Conservation (phyloP, 169 alveolate genomes). For the Cardiosporidium cionae region DNA sequence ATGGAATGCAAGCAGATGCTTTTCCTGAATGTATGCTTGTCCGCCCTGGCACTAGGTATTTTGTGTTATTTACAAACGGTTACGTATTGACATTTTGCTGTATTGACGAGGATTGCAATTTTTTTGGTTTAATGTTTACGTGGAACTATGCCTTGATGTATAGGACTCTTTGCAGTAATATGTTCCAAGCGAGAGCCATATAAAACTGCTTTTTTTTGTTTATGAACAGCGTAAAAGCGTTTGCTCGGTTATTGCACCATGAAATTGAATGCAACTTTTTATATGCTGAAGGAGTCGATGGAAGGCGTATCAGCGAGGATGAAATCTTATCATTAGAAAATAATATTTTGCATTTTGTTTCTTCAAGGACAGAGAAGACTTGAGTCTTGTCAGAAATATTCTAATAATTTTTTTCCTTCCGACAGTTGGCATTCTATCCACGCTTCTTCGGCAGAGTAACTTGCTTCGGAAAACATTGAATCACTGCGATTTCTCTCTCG, state of each 20-base stretch:
- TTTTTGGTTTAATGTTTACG: not conserved
- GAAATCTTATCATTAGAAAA: conserved; percentile 40
- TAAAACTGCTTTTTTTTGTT: not conserved
- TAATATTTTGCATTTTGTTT: conserved; percentile 36
- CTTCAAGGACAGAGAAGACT: conserved; percentile 1
- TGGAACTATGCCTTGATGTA: not conserved
- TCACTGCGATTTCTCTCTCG: no score
- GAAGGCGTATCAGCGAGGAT: conserved; percentile 47
- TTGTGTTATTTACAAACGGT: not conserved
- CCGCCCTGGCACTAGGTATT: conserved; percentile 37
- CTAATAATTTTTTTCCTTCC: no score
- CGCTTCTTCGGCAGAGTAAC: no score
- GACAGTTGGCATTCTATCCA: no score
- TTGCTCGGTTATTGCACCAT: conserved; percentile 35
- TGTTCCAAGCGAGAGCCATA: not conserved
- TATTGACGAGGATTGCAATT: no score
- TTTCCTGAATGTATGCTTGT: conserved; percentile 57
- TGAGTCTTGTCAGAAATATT: no score
- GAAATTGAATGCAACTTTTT: conserved; percentile 38
- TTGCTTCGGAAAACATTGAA: no score
- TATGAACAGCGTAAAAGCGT: conserved; percentile 31
- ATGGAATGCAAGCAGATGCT: conserved; percentile 26
- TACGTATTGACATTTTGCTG: no score
- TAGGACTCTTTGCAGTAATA: not conserved
- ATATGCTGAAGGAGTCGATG: conserved; percentile 50